These are phyloP conservation scores for Ilex asprella DNA, from an alignment of 257 asterid genomes.

Conservation along the genomic window DNA sequence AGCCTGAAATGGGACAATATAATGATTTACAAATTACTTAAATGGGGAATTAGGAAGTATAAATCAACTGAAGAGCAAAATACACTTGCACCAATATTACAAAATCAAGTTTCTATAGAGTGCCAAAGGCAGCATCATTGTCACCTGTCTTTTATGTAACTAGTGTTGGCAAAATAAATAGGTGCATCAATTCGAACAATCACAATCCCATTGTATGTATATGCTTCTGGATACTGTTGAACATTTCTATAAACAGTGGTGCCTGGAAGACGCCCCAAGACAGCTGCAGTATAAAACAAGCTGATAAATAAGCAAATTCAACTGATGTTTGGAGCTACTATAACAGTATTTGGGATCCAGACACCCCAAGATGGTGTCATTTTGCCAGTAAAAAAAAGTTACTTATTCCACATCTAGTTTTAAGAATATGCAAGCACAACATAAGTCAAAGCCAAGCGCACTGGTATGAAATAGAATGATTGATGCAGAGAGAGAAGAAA, in stretches of 20 bases:
- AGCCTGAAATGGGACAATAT: conserved; percentile 44
- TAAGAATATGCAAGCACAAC: too few species aligned
- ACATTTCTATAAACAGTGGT: conserved; percentile 85
- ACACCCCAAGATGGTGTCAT: too few species aligned
- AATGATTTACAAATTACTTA: background rate
- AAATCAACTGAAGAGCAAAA: too few species aligned
- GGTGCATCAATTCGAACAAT: conserved; percentile 97
- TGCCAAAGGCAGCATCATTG: background rate
- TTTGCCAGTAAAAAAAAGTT: too few species aligned
- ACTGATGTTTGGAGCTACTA: too few species aligned
- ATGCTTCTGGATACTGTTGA: conserved; percentile 95
- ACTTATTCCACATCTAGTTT: too few species aligned
- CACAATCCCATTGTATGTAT: conserved; percentile 90
- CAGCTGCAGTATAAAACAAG: conserved; percentile 50
- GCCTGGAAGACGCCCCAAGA: conserved; percentile 96
- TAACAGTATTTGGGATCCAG: too few species aligned
- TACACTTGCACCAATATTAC: too few species aligned
- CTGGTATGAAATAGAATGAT: too few species aligned
- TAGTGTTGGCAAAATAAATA: conserved; percentile 87
- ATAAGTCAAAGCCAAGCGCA: too few species aligned
- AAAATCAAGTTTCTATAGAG: background rate
- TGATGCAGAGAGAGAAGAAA: too few species aligned
- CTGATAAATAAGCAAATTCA: conserved; percentile 5
- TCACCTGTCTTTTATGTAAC: conserved; percentile 93
- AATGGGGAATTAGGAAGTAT: background rate